phyloP scores from a whole-genome alignment of 495 filamentous ascomycete genomes.

The Hyaloscypha hepaticicola region DNA sequence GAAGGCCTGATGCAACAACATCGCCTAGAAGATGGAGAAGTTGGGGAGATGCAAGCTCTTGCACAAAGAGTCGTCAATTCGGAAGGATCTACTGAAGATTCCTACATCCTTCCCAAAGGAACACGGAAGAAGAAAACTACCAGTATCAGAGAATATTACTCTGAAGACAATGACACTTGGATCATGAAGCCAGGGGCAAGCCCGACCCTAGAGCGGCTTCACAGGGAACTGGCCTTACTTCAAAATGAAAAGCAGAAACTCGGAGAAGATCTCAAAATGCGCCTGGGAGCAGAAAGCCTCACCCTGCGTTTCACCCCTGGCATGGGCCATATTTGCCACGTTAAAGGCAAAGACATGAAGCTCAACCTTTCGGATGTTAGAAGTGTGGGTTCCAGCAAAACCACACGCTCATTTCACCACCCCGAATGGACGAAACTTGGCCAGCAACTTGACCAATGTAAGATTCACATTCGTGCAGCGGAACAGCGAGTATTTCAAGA shows the following conservation, averaged over 20 bases:
- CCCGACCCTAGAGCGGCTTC: slow-evolving; percentile 58
- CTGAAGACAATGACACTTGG: slow-evolving; percentile 66
- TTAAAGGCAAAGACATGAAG: slow-evolving; percentile 76
- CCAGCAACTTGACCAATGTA: slow-evolving; percentile 65
- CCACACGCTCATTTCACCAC: slow-evolving; percentile 80
- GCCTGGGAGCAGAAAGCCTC: slow-evolving; percentile 53
- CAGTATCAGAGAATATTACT: slow-evolving; percentile 50
- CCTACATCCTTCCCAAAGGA: slow-evolving; percentile 41
- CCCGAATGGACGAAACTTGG: slow-evolving; percentile 83
- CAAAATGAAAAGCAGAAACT: slow-evolving; percentile 57
- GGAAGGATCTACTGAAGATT: slow-evolving; percentile 48
- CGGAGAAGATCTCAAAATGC: slow-evolving; percentile 53
- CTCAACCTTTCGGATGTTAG: slow-evolving; percentile 25
- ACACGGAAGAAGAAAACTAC: slow-evolving; percentile 38
- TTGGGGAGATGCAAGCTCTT: slow-evolving; percentile 62
- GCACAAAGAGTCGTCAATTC: slow-evolving; percentile 64
- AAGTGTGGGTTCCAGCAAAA: slow-evolving; percentile 73
- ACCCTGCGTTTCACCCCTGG: slow-evolving; percentile 81
- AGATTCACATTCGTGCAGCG: slow-evolving; percentile 59
- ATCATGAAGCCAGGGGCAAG: slow-evolving; percentile 83
- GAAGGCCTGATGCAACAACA: slow-evolving; percentile 83
- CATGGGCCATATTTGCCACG: slow-evolving; percentile 84
- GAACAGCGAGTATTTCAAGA: slow-evolving; percentile 54
- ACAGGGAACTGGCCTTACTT: slow-evolving; percentile 60
- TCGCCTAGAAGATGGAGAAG: slow-evolving; percentile 67